Evolutionary conservation across 495 filamentous ascomycete species (phyloP), one percentile per base, ranked within the genome.

Genomic region (Podospora didyma): DNA sequence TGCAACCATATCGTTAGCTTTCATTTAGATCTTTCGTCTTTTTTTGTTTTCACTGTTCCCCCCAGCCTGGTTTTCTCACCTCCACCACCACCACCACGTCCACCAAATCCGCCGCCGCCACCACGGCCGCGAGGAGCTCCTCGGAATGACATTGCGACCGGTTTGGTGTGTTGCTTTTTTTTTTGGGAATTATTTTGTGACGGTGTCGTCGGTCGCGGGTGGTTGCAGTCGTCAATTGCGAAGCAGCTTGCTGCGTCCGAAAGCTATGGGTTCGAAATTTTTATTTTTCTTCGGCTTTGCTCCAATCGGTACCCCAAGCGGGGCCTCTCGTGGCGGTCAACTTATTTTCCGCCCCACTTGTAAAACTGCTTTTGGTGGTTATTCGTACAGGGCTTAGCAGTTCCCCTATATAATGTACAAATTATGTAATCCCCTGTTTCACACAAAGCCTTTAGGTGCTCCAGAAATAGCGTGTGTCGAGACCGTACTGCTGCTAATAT

Each of bases 61-160:
- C n/a, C n/a, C n/a, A n/a, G n/a, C n/a, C n/a, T n/a, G 21, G 21
- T 42, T 34, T 42, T 10, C 54, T 46, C 47, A 62, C 56, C 62
- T 63, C 58, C 58, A 41, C 56, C 60, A 37, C 51, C 50, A 42
- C 56, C 26, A 31, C 26, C 26, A 31, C 26, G 4, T 4, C 60
- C 54, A 52, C 65, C 65, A 39, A 60, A 60, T n/a, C 60, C 60
- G 17, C 66, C 62, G 45, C 60, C 56, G 45, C 64, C 59, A 45
- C 66, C 60, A 46, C 67, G 59, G 46, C 67, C 62, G n/a, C 62
- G 62, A n/a, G 63, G 52, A 49, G 56, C 66, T 57, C 68, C 68
- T 49, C 65, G 64, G 49, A 62, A 69, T 42, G 68, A 67, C 68
- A 70, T 68, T 37, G 31, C 52, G 54, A 49, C 31, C 28, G 21